Evolutionary conservation across 148 eudicot species (phyloP).

Genomic region (Amaranthus hypochondriacus): DNA sequence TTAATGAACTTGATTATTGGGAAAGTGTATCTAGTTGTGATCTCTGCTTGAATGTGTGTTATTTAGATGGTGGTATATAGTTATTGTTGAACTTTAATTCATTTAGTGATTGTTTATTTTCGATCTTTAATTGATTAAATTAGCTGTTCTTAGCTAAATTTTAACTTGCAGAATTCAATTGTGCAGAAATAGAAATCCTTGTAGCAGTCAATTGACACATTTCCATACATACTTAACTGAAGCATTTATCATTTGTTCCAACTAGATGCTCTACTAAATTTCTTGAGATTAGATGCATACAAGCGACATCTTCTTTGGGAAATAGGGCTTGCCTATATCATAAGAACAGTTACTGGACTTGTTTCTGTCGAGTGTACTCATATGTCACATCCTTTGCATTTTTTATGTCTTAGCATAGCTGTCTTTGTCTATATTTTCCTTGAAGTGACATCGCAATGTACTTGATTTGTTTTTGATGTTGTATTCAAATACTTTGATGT

Average conservation of each 20-base stretch:
- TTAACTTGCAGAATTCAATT: neutral
- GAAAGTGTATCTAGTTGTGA: conserved; percentile 13
- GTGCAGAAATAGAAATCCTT: neutral
- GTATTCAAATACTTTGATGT: conserved; percentile 1
- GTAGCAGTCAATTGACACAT: neutral
- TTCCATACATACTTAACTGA: neutral
- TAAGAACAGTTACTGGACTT: neutral
- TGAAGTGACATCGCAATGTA: neutral
- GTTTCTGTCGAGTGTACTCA: neutral
- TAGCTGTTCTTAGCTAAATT: neutral
- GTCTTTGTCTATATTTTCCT: neutral
- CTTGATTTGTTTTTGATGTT: neutral
- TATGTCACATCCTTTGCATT: neutral
- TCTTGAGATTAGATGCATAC: neutral
- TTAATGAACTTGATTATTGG: neutral
- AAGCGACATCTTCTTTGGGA: neutral
- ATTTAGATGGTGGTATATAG: neutral
- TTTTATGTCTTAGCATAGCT: neutral
- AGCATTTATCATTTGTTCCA: neutral
- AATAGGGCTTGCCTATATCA: neutral
- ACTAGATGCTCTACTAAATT: neutral
- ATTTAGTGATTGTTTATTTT: no score
- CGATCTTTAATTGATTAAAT: neutral
- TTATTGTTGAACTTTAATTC: neutral
- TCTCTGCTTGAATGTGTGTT: neutral